Conservation (phyloP, 768 basidiomycete genomes). For the Tricholomella constricta region DNA sequence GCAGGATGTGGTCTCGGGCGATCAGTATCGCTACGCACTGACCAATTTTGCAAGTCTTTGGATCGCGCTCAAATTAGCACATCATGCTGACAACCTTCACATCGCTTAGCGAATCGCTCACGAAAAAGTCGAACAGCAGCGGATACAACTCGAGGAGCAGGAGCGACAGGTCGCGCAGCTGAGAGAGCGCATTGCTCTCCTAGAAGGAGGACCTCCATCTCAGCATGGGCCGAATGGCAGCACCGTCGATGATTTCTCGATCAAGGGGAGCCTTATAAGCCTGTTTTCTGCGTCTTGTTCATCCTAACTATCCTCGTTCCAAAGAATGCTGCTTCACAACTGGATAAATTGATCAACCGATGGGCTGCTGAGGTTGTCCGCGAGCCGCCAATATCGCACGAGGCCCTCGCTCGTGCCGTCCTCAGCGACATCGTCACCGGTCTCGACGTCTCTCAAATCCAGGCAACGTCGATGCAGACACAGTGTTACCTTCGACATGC, state of each 20-base stretch:
- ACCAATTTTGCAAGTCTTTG: constrained; percentile 68
- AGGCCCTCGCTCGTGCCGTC: constrained; percentile 57
- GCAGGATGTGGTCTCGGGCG: constrained; percentile 50
- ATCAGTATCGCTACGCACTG: constrained; percentile 82
- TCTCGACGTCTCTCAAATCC: constrained; percentile 45
- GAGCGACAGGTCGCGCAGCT: constrained; percentile 79
- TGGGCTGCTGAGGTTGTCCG: constrained; percentile 82
- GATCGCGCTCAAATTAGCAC: background rate
- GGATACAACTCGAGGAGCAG: constrained; percentile 77
- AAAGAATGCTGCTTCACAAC: constrained; percentile 78
- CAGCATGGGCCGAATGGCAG: constrained; percentile 51
- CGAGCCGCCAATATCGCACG: constrained; percentile 52
- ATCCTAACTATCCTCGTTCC: constrained; percentile 8
- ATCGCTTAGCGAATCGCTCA: constrained; percentile 73
- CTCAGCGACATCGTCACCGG: constrained; percentile 58
- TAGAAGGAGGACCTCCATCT: constrained; percentile 65
- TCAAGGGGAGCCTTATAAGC: constrained; percentile 57
- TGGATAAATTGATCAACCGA: constrained; percentile 83
- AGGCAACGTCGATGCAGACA: constrained; percentile 66
- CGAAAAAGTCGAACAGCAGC: constrained; percentile 85
- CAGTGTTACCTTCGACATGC: constrained; percentile 82
- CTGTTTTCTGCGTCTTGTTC: background rate
- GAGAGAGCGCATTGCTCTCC: constrained; percentile 65
- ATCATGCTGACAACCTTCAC: background rate
- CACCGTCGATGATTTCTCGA: constrained; percentile 86